Base-by-base conservation (phyloP, 192 early-diverging fungal species). In the Backusella liffmaniae region DNA sequence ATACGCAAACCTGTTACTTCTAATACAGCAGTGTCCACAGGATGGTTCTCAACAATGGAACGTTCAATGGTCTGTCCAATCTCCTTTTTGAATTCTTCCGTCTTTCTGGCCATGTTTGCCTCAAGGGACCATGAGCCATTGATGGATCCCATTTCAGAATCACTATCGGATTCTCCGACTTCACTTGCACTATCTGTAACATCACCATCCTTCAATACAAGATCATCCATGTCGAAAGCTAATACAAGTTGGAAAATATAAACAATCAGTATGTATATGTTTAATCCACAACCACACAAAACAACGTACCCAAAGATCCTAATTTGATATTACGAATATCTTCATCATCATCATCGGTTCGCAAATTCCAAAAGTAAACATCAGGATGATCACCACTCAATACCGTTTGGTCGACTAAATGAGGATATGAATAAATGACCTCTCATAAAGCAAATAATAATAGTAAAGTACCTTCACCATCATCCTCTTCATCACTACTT, bases 1-100 rank as follows among this genome's bases (percentile, higher is more conserved):
- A 98, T 91, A 53, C 95, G 93, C 66, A 96, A 83, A 5, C 92
- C 92, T 70, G 94, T 96, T 16, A 98, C 84, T 85, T 99, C 97
- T 12, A 97, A 81, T 7, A 86, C 87, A 10, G 95, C 88, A 72
- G 90, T 91, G 29, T 94, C 92, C 15, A 93, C 85, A 6, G 83
- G 76, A 78, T 96, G 94, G 56, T 88, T 83, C 67, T 96, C 95
- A 23, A 83, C 85, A 73, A 97, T 90, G 8, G 96, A 94, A 13
- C 96, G 88, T 37, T 94, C 90, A 62, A 97, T 83, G 0, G 95
- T 96, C 65, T 85, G 86, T 1, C 83, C 74, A 32, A 94, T 87
- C 85, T 92, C 96, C 29, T 86, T 84, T 67, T 91, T 89, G 84
- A 93, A 91, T 42, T 92, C 90, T 53, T 94, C 94, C 1, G 85